These are phyloP conservation scores for Fusarium sp. DNA, from an alignment of 2,329 filamentous ascomycete species.

Conservation along the genomic window DNA sequence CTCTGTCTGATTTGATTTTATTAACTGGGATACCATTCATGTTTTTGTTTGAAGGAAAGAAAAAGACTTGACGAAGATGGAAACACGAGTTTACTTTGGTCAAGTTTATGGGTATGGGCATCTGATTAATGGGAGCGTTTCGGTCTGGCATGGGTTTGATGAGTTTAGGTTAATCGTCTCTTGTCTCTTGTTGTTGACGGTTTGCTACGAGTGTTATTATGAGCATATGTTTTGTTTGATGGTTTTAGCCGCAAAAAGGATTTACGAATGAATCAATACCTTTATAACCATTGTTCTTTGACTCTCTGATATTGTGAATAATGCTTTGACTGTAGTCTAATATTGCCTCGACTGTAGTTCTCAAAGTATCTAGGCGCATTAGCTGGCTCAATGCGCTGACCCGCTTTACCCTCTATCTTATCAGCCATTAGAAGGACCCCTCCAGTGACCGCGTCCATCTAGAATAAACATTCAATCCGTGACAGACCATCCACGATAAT, in stretches of 20 bases:
- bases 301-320: background rate
- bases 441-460: conserved; percentile 14
- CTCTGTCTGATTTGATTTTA: conserved; percentile 21
- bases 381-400: background rate
- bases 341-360: background rate
- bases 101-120: conserved; percentile 3
- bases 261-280: conserved; percentile 24
- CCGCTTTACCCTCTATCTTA: conserved; percentile 14
- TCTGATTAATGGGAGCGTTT: conserved; percentile 27
- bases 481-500: background rate
- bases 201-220: conserved; percentile 13
- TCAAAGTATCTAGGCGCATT: background rate
- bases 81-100: conserved; percentile 12
- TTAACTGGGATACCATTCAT: conserved; percentile 27
- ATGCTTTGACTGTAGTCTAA: background rate
- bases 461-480: conserved; percentile 13
- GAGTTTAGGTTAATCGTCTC: conserved; percentile 4
- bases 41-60: conserved; percentile 5
- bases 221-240: conserved; percentile 16
- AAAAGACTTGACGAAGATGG: background rate
- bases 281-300: background rate
- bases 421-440: conserved; percentile 5
- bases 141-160: conserved; percentile 23
- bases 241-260: conserved; percentile 13
- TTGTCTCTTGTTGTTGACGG: background rate